These are phyloP conservation scores for Rutidosis leptorrhynchoides DNA, from an alignment of 129 eudicot genomes.

Conservation along the genomic window DNA sequence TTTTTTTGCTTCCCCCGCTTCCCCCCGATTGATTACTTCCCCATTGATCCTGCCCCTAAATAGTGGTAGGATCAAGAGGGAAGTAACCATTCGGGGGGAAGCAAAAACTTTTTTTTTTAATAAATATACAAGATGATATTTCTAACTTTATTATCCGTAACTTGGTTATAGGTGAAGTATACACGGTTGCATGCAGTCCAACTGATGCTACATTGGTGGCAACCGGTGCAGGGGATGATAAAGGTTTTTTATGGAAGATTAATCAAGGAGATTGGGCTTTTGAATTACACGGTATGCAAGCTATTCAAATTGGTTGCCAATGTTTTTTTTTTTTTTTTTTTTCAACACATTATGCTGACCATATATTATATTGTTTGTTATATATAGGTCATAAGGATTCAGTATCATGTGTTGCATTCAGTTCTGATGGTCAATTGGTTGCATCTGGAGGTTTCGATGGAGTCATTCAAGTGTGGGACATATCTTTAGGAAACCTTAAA, in stretches of 20 bases:
- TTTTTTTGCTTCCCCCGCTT: no score
- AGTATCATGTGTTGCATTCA: conserved; percentile 70
- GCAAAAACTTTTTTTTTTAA: no score
- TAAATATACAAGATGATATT: background rate
- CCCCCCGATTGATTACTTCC: no score
- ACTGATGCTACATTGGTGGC: conserved; percentile 80
- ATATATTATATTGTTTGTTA: background rate
- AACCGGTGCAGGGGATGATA: conserved; percentile 98
- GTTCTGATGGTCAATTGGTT: conserved; percentile 79
- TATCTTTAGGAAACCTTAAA: conserved; percentile 44
- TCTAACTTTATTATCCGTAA: conserved; percentile 8
- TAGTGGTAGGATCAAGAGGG: no score
- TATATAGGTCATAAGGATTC: conserved; percentile 85
- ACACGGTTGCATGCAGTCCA: conserved; percentile 89
- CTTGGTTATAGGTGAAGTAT: conserved; percentile 61
- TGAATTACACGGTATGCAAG: conserved; percentile 67
- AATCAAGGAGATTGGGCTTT: conserved; percentile 91
- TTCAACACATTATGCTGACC: background rate
- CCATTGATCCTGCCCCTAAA: no score
- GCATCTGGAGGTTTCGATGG: conserved; percentile 96
- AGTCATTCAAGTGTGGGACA: conserved; percentile 73
- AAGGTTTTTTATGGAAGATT: conserved; percentile 84
- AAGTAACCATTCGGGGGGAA: no score
- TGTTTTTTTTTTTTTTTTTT: background rate
- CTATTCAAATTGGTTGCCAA: background rate